Base-by-base conservation (phyloP, 2,329 filamentous ascomycete species). In the Nemania sp. region DNA sequence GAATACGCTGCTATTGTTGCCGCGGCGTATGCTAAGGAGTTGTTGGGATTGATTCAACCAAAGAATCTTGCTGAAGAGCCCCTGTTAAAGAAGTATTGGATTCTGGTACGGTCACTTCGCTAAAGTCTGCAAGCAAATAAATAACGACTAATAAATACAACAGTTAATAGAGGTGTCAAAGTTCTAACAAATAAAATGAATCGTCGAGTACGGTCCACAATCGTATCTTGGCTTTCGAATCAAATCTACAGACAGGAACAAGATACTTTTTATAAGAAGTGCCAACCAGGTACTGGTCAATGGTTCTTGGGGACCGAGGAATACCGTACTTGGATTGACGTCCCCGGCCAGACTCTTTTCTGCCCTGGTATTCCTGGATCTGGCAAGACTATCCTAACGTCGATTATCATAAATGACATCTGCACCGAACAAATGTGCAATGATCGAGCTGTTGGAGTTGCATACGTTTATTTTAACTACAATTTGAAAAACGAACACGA, bases 311-410 rank as follows among this genome's bases (percentile, higher is more conserved):
- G 56, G 12, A 54, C 40, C 0, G 3, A 33, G 30, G 26, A 56
- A 15, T 63, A 59, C 14, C 52, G 36, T 15, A 20, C 7, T 1
- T 64, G 58, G 60, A 12, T 60, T 12, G 26, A 39, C 2, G 15
- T 19, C 8, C 2, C 49, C 0, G 57, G 60, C 1, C 54, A 69
- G 19, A 77, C 66, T 0, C 53, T 81, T 0, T 79, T 77, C 52
- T 81, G 76, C 54, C 70, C 70, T 3, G 77, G 77, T 0, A 76
- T 77, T 12, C 77, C 77, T 1, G 77, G 77, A 7, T 73, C 76
- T 0, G 76, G 77, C 0, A 81, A 80, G 61, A 80, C 77, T 0
- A 75, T 78, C 6, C 52, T 77, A 1, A 64, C 74, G 0, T 70
- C 76, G 0, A 70, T 73, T 12, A 68, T 76, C 0, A 57, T 80